These are phyloP conservation scores for Warburgia ugandensis DNA, from an alignment of 164 flowering plant species.

Conservation along the genomic window DNA sequence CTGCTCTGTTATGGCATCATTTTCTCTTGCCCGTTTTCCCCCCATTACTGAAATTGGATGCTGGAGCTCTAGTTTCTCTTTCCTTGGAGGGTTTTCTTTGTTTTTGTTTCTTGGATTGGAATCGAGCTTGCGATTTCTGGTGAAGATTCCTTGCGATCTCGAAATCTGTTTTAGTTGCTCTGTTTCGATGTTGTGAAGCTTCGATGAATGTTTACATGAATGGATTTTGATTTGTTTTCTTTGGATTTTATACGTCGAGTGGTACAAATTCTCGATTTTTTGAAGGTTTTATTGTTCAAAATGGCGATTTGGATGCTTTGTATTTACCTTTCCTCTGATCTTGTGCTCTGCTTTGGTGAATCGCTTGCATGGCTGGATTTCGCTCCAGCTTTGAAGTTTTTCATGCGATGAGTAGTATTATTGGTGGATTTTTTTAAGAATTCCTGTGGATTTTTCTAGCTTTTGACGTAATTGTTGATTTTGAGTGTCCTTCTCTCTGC, in stretches of 20 bases:
- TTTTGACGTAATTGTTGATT: too few relatives aligned
- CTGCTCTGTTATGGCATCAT: slow-evolving; percentile 3
- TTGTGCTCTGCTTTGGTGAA: too few relatives aligned
- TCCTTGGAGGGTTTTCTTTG: slow-evolving; percentile 4
- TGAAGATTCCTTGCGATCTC: slow-evolving; percentile 4
- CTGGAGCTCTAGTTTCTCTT: slow-evolving; percentile 10
- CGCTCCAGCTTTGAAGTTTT: too few relatives aligned
- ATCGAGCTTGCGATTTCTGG: slow-evolving; percentile 3
- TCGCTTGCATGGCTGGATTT: too few relatives aligned
- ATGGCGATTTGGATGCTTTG: too few relatives aligned
- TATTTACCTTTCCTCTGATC: too few relatives aligned
- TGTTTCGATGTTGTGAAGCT: background rate
- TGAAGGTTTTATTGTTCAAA: background rate
- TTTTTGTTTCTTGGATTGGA: background rate
- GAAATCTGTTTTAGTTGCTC: background rate
- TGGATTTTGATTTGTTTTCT: background rate
- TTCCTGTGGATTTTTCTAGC: too few relatives aligned
- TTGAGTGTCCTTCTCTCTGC: too few relatives aligned
- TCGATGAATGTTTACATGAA: background rate
- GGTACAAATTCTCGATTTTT: background rate
- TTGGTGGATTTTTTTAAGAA: too few relatives aligned
- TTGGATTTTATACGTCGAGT: background rate
- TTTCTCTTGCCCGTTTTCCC: background rate
- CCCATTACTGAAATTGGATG: slow-evolving; percentile 17
- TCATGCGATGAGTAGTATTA: too few relatives aligned